These are phyloP conservation scores for Kokia cookei DNA, from an alignment of 441 rosid species.

Conservation along the genomic window DNA sequence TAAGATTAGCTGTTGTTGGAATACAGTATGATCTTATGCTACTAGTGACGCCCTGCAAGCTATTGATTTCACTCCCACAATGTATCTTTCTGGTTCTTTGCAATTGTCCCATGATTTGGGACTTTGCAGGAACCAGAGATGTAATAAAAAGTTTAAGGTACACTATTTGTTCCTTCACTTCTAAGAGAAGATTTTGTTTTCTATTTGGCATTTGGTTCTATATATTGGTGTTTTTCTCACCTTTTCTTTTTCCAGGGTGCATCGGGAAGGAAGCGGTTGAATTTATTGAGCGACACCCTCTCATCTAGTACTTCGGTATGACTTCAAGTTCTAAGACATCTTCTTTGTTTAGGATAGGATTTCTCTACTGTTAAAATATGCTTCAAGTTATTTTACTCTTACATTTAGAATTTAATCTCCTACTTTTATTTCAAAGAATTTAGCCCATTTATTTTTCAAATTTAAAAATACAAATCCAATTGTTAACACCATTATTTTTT, in stretches of 20 bases:
- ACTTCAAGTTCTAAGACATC: not conserved
- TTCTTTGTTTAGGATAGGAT: not conserved
- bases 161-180: not conserved
- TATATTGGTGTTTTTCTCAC: constrained; percentile 1
- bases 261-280: constrained; percentile 31
- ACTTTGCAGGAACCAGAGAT: constrained; percentile 58
- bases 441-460: not conserved
- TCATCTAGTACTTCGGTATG: constrained; percentile 44
- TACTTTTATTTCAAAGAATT: not conserved
- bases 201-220: not conserved
- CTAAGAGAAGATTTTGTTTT: not conserved
- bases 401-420: not conserved
- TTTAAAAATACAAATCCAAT: too few species aligned
- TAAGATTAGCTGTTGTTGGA: not conserved
- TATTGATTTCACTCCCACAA: constrained; percentile 14
- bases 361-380: not conserved
- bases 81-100: constrained; percentile 70
- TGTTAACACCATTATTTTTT: too few species aligned
- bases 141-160: constrained; percentile 45
- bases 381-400: not conserved
- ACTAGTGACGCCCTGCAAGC: constrained; percentile 20
- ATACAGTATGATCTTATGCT: constrained; percentile 25
- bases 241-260: constrained; percentile 23
- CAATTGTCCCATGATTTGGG: constrained; percentile 67
- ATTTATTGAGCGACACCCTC: constrained; percentile 25